These are phyloP conservation scores for Exophiala dermatitidis DNA, from an alignment of 2,329 filamentous ascomycete genomes.

Conservation along the genomic window DNA sequence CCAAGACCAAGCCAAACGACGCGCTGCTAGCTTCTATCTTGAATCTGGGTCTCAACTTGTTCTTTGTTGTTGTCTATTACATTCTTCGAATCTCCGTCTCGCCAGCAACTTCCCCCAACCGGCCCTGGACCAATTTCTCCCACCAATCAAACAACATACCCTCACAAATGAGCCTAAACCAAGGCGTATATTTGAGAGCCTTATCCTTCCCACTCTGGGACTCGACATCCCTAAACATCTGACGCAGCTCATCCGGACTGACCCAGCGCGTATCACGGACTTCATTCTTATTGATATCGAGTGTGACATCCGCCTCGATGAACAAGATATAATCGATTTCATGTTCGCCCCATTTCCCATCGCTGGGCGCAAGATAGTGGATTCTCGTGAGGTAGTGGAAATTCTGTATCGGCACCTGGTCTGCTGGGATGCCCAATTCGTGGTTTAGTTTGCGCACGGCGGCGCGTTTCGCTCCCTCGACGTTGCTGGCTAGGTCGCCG, in stretches of 20 bases:
- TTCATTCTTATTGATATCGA: constrained; percentile 81
- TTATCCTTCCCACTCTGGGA: constrained; percentile 66
- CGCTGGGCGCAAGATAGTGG: constrained; percentile 94
- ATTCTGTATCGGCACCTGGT: constrained; percentile 82
- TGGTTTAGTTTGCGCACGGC: constrained; percentile 91
- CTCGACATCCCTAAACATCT: constrained; percentile 71
- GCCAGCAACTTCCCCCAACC: constrained; percentile 72
- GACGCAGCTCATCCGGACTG: constrained; percentile 69
- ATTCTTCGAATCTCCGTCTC: constrained; percentile 86
- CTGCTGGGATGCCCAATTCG: constrained; percentile 82
- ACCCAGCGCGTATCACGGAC: constrained; percentile 81
- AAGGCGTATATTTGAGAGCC: constrained; percentile 82
- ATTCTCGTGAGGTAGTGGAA: constrained; percentile 94
- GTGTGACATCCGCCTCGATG: constrained; percentile 86
- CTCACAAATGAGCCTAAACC: constrained; percentile 99
- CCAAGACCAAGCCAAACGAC: too few relatives aligned
- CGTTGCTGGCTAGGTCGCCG: constrained; percentile 63
- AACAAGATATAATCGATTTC: constrained; percentile 99
- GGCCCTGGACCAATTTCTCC: constrained; percentile 68
- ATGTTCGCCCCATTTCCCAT: constrained; percentile 98
- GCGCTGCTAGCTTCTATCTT: too few relatives aligned
- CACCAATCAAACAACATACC: constrained; percentile 98
- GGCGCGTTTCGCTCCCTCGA: constrained; percentile 81
- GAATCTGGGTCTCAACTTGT: too few relatives aligned
- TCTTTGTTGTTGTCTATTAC: constrained; percentile 38